A percentile compares a stretch with the other conserved stretches of the same genome.
phyloP scores from a whole-genome alignment of 768 basidiomycete genomes.

The Calocybe gangraenosa region DNA sequence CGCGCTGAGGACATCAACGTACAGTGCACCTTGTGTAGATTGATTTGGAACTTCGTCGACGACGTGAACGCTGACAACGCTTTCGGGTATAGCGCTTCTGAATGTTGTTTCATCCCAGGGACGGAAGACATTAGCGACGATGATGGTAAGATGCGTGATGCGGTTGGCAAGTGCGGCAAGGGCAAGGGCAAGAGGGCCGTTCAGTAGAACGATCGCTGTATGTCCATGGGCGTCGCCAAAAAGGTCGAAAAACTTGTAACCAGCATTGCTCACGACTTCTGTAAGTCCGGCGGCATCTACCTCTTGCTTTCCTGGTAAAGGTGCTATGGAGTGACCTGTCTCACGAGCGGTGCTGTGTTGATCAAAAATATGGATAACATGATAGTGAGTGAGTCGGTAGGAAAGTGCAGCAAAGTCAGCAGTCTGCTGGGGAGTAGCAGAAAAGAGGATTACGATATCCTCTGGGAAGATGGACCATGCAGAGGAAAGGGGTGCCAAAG shows the following conservation, averaged over 20 bases:
- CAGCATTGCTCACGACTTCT: slow-evolving; percentile 48
- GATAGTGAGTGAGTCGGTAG: slow-evolving; percentile 61
- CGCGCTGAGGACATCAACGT: slow-evolving; percentile 65
- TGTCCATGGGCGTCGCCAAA: slow-evolving; percentile 58
- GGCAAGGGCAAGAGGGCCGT: slow-evolving; percentile 70
- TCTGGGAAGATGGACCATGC: slow-evolving; percentile 59
- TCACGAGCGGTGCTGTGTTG: slow-evolving; percentile 80
- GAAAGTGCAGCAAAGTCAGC: slow-evolving; percentile 72
- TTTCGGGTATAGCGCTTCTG: slow-evolving; percentile 51
- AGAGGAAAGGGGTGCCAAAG: slow-evolving; percentile 63
- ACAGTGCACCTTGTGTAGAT: slow-evolving; percentile 60
- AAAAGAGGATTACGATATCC: slow-evolving; percentile 69
- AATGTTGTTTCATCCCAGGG: slow-evolving; percentile 79
- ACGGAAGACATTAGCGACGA: slow-evolving; percentile 75
- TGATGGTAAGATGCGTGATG: slow-evolving; percentile 52
- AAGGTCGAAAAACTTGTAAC: slow-evolving; percentile 80
- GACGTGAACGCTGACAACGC: slow-evolving; percentile 60
- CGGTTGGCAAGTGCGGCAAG: slow-evolving; percentile 48
- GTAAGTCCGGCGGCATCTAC: slow-evolving; percentile 30
- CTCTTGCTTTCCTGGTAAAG: slow-evolving; percentile 27
- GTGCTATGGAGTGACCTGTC: slow-evolving; percentile 49
- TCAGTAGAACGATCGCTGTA: slow-evolving; percentile 66
- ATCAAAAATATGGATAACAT: slow-evolving; percentile 90
- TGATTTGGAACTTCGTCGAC: slow-evolving; percentile 73
- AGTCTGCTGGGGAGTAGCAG: slow-evolving; percentile 80